A percentile compares a stretch with the other conserved stretches of the same genome.
Conservation (phyloP, 805 yeast genomes). For the Teunomyces barrocoloradensis region DNA sequence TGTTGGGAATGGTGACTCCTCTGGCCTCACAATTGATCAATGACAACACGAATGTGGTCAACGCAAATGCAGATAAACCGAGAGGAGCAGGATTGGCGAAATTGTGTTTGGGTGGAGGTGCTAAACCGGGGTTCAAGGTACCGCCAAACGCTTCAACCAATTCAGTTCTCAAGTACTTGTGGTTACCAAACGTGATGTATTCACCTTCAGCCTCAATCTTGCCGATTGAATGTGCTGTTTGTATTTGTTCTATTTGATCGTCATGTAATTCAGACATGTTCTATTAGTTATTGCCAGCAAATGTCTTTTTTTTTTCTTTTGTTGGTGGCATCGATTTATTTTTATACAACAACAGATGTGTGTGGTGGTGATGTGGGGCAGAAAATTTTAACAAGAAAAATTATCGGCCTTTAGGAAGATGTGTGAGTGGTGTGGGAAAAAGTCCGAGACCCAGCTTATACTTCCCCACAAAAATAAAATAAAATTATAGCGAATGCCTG, state of each 20-base stretch:
- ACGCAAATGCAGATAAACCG: conserved; percentile 69
- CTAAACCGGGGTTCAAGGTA: conserved; percentile 64
- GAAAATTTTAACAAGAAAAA: neutral
- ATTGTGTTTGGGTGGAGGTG: conserved; percentile 40
- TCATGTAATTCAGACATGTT: neutral
- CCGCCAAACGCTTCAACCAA: conserved; percentile 76
- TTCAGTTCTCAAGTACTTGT: conserved; percentile 62
- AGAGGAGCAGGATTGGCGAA: conserved; percentile 73
- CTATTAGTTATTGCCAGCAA: neutral
- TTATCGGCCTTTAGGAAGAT: neutral
- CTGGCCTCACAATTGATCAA: conserved; percentile 63
- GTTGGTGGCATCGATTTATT: neutral
- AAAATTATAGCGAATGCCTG: neutral
- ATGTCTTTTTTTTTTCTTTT: neutral
- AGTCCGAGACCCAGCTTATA: neutral
- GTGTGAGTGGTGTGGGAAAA: neutral
- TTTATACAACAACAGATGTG: neutral
- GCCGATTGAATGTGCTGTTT: conserved; percentile 16
- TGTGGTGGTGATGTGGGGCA: neutral
- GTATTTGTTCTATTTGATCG: neutral
- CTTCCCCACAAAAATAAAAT: neutral
- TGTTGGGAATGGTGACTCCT: conserved; percentile 58
- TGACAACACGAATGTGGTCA: conserved; percentile 65
- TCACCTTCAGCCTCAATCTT: conserved; percentile 50
- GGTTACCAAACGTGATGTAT: conserved; percentile 68